Evolutionary conservation across 2,329 filamentous ascomycete genomes (phyloP).

Genomic region (Fusarium sp.): DNA sequence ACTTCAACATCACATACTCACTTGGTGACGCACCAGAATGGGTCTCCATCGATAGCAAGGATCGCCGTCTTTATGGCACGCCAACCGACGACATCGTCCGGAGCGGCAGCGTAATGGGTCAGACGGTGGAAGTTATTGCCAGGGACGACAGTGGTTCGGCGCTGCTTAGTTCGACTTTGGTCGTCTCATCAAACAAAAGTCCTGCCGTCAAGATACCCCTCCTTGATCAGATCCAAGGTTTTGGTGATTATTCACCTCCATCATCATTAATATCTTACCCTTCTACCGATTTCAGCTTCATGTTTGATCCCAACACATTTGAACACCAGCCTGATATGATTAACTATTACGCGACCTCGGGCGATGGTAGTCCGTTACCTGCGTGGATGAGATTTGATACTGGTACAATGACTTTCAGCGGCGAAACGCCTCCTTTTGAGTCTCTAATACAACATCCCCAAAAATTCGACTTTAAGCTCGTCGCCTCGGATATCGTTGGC

Average conservation of each 20-base stretch:
- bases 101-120: constrained; percentile 66
- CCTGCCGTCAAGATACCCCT: constrained; percentile 69
- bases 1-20: constrained; percentile 74
- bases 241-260: constrained; percentile 72
- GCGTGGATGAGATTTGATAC: constrained; percentile 86
- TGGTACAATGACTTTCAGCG: constrained; percentile 73
- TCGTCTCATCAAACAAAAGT: constrained; percentile 71
- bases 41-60: constrained; percentile 76
- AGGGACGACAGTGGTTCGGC: constrained; percentile 74
- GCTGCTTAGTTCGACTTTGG: constrained; percentile 75
- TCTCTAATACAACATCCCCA: constrained; percentile 76
- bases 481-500: constrained; percentile 83
- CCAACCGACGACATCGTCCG: constrained; percentile 67
- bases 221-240: constrained; percentile 66
- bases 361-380: constrained; percentile 83
- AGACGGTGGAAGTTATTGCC: constrained; percentile 76
- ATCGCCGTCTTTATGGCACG: constrained; percentile 77
- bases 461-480: constrained; percentile 76
- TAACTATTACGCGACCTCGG: constrained; percentile 82
- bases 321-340: constrained; percentile 63
- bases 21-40: constrained; percentile 76
- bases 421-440: constrained; percentile 74
- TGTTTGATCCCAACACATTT: constrained; percentile 73
- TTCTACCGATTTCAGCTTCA: constrained; percentile 65
- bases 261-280: constrained; percentile 69